Evolutionary conservation across 441 rosid species (phyloP).

Genomic region (Dalechampia spathulata): DNA sequence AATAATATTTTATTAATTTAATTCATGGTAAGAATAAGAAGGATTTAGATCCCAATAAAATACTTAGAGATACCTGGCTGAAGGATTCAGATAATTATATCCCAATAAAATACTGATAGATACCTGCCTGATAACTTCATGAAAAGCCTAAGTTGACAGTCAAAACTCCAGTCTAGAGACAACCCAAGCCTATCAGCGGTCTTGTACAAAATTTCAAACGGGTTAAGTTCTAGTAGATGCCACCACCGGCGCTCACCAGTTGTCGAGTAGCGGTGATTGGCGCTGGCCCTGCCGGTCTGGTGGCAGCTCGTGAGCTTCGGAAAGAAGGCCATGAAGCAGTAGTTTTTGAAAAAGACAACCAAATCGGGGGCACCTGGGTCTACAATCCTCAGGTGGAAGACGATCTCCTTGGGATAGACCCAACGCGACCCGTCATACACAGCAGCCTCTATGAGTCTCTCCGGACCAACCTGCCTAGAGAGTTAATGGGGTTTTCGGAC

Average conservation of each 20-base stretch:
- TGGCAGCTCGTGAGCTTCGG: slow-evolving; percentile 52
- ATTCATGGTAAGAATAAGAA: no score
- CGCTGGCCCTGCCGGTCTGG: slow-evolving; percentile 60
- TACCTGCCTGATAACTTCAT: no score
- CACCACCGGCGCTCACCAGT: slow-evolving; percentile 23
- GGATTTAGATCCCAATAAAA: no score
- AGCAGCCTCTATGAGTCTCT: slow-evolving; percentile 56
- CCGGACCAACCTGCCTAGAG: slow-evolving; percentile 60
- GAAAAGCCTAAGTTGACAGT: no score
- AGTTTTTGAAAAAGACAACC: slow-evolving; percentile 33
- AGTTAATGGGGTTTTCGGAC: slow-evolving; percentile 55
- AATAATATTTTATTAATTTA: no score
- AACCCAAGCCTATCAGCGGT: no score
- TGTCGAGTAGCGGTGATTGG: slow-evolving; percentile 63
- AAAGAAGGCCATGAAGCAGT: slow-evolving; percentile 45
- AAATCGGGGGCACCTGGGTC: slow-evolving; percentile 59
- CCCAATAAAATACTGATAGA: no score
- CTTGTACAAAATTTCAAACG: no score
- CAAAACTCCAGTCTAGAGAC: no score
- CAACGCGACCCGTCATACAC: slow-evolving; percentile 31
- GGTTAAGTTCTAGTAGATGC: no score
- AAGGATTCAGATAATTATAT: no score
- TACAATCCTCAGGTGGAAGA: slow-evolving; percentile 39
- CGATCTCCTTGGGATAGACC: slow-evolving; percentile 48
- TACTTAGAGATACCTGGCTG: no score